Conservation (phyloP, 1,139 yeast genomes). For the Kurtzmaniella quercitrusa region DNA sequence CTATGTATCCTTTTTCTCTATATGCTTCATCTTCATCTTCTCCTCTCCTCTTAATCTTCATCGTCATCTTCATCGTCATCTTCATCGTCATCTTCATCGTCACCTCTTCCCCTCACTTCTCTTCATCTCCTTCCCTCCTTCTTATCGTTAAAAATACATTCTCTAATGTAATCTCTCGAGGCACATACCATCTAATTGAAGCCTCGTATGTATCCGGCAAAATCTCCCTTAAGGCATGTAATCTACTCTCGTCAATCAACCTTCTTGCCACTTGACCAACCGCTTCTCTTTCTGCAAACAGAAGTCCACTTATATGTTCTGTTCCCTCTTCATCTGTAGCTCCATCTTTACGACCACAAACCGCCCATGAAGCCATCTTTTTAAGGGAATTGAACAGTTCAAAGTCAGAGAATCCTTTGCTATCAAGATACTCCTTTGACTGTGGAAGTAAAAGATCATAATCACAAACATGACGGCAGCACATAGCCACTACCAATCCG, state of each 20-base stretch:
- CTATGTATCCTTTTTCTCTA: too few relatives aligned
- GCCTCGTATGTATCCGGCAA: slow-evolving; percentile 31
- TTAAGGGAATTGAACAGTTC: slow-evolving; percentile 52
- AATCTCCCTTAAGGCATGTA: slow-evolving; percentile 38
- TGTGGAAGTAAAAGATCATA: slow-evolving; percentile 48
- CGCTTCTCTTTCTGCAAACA: slow-evolving; percentile 43
- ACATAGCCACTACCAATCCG: slow-evolving; percentile 84
- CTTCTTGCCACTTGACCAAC: slow-evolving; percentile 69
- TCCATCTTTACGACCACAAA: slow-evolving; percentile 55
- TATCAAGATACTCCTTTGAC: slow-evolving; percentile 38
- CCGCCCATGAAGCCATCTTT: slow-evolving; percentile 84
- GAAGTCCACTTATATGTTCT: slow-evolving; percentile 38
- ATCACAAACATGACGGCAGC: slow-evolving; percentile 85
- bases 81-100: neutral
- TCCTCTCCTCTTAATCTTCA: too few relatives aligned
- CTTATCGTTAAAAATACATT: slow-evolving; percentile 52
- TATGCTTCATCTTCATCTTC: too few relatives aligned
- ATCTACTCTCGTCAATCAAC: slow-evolving; percentile 55
- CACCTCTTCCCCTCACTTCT: neutral
- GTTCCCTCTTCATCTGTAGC: slow-evolving; percentile 19
- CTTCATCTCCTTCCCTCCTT: neutral
- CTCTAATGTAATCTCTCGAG: slow-evolving; percentile 58
- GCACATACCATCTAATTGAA: slow-evolving; percentile 57
- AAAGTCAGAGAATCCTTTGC: slow-evolving; percentile 24
- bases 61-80: slow-evolving; percentile 1